phyloP scores from a whole-genome alignment of 2,329 filamentous ascomycete species.

The Neonectria sp. region DNA sequence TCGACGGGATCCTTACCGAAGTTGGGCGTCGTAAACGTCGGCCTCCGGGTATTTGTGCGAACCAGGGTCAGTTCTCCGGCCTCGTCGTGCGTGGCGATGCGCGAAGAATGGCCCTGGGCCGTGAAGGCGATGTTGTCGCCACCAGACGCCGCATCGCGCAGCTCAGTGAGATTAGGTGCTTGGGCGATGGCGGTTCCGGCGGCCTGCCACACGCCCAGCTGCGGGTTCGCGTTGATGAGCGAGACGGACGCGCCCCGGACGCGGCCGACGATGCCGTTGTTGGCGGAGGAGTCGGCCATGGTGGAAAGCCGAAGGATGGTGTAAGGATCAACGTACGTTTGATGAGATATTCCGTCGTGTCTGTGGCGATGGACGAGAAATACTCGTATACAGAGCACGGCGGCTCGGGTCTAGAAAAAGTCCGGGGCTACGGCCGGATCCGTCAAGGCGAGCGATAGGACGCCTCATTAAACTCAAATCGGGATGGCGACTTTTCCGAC shows the following conservation, averaged over 20 bases:
- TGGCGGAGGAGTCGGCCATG: constrained; percentile 9
- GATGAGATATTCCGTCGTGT: no score
- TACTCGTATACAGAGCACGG: not conserved
- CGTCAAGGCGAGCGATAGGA: not conserved
- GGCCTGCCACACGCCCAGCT: constrained; percentile 51
- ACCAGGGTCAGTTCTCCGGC: constrained; percentile 44
- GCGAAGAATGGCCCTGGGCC: constrained; percentile 48
- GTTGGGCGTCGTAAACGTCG: constrained; percentile 23
- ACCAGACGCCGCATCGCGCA: constrained; percentile 46
- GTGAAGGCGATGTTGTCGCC: constrained; percentile 49
- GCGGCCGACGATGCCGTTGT: constrained; percentile 38
- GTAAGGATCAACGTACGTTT: no score
- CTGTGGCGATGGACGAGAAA: not conserved
- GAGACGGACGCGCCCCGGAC: constrained; percentile 47
- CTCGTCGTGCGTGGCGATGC: constrained; percentile 42
- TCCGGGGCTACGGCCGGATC: not conserved
- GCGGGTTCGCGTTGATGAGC: constrained; percentile 47
- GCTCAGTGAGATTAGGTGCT: constrained; percentile 48
- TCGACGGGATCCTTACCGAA: constrained; percentile 13
- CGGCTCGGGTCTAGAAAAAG: constrained; percentile 9
- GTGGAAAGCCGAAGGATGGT: no score
- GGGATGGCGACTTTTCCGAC: not conserved
- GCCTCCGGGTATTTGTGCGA: constrained; percentile 32
- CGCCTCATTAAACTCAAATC: constrained; percentile 2
- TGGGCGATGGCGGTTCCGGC: constrained; percentile 50